Evolutionary conservation across 1,139 yeast species (phyloP), one percentile per base, ranked within the genome.

Genomic region (Candida tunisiensis): DNA sequence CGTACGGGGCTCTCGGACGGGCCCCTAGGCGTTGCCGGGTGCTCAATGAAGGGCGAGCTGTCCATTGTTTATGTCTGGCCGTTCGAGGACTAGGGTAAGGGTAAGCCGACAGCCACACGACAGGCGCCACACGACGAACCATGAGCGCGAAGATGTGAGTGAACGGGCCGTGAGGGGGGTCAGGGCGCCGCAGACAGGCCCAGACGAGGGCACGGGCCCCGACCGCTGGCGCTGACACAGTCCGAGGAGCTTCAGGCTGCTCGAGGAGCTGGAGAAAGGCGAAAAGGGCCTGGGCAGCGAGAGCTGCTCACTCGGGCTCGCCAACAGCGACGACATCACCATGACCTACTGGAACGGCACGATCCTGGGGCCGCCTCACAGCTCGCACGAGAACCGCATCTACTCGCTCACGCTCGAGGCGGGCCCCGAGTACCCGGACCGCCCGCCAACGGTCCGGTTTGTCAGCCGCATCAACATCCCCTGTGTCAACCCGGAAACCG

Each of bases 241-340:
- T 25, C 96, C 96, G 38, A 71, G 96, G 54, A 83, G 83, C 51
- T 88, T 88, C 55, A 79, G 92, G 47, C 66, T 88, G 26, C 64
- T 88, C 37, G 98, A 88, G 57, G 98, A 88, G 55, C 65, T 91
- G 39, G 99, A 91, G 52, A 88, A 85, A 47, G 98, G 98, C 28
- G 99, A 91, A 50, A 91, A 91, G 51, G 98, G 98, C 10, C 62
- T 80, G 29, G 96, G 98, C 16, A 91, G 95, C 19, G 96, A 91
- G 51, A 78, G 93, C 15, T 85, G 93, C 50, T 85, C 96, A 13
- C 82, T 85, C 43, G 96, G 96, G 0, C 62, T 85, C 29, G 71
- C 82, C 21, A 85, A 78, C 45, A 74, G 78, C 39, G 93, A 79
- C 42, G 96, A 85, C 49, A 79, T 82, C 39, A 63, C 85, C 35